Base-by-base conservation (phyloP, 352 stramenopile species). In the Phytophthora hybrid region DNA sequence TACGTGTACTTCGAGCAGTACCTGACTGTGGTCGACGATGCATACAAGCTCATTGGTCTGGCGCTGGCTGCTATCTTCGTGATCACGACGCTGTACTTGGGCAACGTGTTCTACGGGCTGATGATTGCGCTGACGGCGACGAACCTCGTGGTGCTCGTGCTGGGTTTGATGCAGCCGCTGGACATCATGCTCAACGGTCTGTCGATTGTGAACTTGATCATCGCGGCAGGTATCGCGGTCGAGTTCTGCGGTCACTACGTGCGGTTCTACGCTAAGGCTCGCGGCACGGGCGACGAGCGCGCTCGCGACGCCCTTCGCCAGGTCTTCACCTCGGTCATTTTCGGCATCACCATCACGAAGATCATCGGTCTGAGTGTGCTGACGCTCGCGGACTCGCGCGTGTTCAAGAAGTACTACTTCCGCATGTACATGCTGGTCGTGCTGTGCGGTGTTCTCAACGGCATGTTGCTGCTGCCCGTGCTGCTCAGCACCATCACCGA, bases 321-420 rank as follows among this genome's bases (percentile, higher is more conserved):
- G 21, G 87, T 93, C n/a, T 80, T 90, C 21, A 77, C 84, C 11
- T 93, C 83, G 9, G 87, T 97, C 39, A 67, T 97, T 39, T 94
- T 89, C 31, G 90, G 92, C 51, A 97, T 97, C 63, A 97, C 91
- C 23, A 81, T 97, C 65, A 97, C 90, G 19, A 97, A 97, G 68
- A 55, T 96, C 44, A 87, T 95, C 6, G 91, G 90, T 53, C 73
- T 97, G n/a, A 89, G 83, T 51, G 86, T 94, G 13, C 66, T 97
- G 47, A 90, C 85, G 19, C 83, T 97, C 31, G 90, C 92, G 5
- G 89, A 92, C 69, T 96, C 90, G 63, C 85, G 90, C 26, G 80
- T 97, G 59, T 97, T 97, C 71, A 89, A 92, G 66, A 90, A 97
- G 52, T 41, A 19, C 29, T 59, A 54, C 47, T 37, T 59, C 77